Evolutionary conservation across 768 basidiomycete species (phyloP), one percentile per base, ranked within the genome.

Genomic region (Phlebiopsis gigantea): DNA sequence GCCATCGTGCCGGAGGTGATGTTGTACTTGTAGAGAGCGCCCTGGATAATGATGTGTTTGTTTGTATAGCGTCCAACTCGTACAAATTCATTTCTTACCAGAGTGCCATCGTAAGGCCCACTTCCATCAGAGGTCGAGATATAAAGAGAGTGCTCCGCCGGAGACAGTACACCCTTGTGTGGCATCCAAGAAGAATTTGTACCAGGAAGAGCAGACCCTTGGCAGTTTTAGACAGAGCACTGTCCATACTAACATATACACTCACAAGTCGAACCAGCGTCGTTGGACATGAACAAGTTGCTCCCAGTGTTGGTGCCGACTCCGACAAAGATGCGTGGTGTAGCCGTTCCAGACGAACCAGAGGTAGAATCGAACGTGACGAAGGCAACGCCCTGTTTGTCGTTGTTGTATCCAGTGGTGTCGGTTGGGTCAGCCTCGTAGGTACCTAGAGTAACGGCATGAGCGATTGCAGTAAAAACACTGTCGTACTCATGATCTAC

Each of bases 321-420:
- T 55, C 85, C 85, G 30, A 85, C 83, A 54, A 87, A 87, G 31
- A 87, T 86, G 46, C 83, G 79, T 26, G 76, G 80, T 14, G 83
- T 85, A 0, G 83, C 73, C 5, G 65, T 66, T 21, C 83, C 82
- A 25, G 73, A 71, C 1, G 73, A 69, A 5, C 82, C 81, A n/a
- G 82, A 79, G 5, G 81, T 75, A 43, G 76, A 70, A 61, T 85
- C 83, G 61, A 85, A 85, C 0, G 83, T 84, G 29, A 87, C 81
- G 77, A 79, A 87, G n/a, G 82, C 68, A 52, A 85, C 74, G 39
- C 74, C 74, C 29, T 72, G 66, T 39, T 66, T 69, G 60, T 75
- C 73, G 69, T 59, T 71, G 56, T 70, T 69, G 62, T 69, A 72
- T 3, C 70, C 72, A n/a, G 62, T 74, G 10, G 75, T 71, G 58